Base-by-base conservation (phyloP, 2,329 filamentous ascomycete species). In the Aureobasidium lini region DNA sequence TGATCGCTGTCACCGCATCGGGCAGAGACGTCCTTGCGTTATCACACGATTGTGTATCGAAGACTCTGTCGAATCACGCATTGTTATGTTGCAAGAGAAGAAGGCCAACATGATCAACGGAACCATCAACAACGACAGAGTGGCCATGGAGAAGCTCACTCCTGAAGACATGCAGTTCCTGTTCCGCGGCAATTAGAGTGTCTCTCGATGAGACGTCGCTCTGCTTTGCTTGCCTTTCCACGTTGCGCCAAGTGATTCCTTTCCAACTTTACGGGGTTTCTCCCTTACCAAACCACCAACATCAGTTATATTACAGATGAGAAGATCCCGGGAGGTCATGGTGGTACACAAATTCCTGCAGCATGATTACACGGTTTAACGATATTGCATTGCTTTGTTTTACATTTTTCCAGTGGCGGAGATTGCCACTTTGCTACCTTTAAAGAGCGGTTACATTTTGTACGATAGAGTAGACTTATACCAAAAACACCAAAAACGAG, bases 31-130 rank as follows among this genome's bases (percentile, higher is more conserved):
- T 7, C 93, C 93, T 31, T 97, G 94, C 71, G 90, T 90, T 37
- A 95, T 99, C 67, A 97, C 92, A 1, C 86, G 94, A 31, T 83
- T 99, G 10, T 95, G 91, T 70, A 96, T 99, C 63, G 93, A 99
- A 71, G 94, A 99, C 71, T 95, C 90, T 1, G 93, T 99, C 31
- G 94, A 99, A 76, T 94, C 89, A 61, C 85, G 94, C 47, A 99
- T 99, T 82, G 90, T 99, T 2, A 79, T 94, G 65, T 81, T 99
- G 29, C 94, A 99, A 72, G 94, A 99, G 77, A 99, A 99, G 83
- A 99, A 99, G 77, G 91, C 93, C 0, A 93, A 88, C 70, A 93
- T 99, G 89, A 99, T 99, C 69, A 90, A 93, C 66, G 92, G 91
- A 31, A 99, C 94, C 0, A 92, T 99, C 72, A 96, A 97, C 72